Evolutionary conservation across 23 red algal genomes (phyloP).

Genomic region (Chondrus crispus): DNA sequence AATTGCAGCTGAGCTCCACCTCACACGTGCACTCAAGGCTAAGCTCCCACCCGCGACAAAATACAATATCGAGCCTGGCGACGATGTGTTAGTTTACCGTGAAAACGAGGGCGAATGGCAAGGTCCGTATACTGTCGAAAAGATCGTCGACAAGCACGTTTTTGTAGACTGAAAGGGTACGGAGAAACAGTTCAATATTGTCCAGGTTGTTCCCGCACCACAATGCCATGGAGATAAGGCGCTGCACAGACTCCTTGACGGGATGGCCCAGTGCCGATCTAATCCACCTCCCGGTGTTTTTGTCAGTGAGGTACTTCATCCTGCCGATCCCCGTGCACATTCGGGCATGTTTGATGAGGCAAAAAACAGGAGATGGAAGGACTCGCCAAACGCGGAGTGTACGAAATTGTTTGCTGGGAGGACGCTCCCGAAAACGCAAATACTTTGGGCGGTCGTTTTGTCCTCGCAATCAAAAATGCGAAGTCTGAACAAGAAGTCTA

Average conservation of each 20-base stretch:
- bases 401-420: not conserved
- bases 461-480: constrained; percentile 1
- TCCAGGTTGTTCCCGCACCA: not conserved
- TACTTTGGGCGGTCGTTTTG: not conserved
- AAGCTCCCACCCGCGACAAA: not conserved
- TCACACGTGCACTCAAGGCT: not conserved
- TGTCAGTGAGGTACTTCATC: not conserved
- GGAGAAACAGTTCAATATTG: not conserved
- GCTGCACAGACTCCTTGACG: not conserved
- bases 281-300: not conserved
- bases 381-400: not conserved
- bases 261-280: not conserved
- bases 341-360: not conserved
- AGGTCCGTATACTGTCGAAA: not conserved
- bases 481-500: not conserved
- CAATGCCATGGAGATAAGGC: not conserved
- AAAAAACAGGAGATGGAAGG: not conserved
- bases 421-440: not conserved
- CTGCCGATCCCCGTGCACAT: not conserved
- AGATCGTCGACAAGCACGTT: not conserved
- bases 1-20: not conserved
- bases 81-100: not conserved
- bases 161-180: not conserved
- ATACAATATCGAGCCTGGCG: not conserved
- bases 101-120: not conserved